phyloP scores from a whole-genome alignment of 176 grass and related monocot genomes.

The Bonia amplexicaulis region DNA sequence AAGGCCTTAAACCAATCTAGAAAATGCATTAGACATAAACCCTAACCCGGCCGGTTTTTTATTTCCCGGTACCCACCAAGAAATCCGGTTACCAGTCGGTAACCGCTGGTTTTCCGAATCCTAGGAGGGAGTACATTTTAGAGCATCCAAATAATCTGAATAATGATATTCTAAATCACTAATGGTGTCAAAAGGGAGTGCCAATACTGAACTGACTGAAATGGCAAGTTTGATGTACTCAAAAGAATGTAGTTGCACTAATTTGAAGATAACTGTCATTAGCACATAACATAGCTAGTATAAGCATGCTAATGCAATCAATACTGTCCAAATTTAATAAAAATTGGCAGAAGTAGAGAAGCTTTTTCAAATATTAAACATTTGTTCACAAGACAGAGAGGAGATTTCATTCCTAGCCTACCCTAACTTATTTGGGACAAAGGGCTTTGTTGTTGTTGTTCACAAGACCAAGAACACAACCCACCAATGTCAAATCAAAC shows the following conservation, averaged over 20 bases:
- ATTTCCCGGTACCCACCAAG: too few relatives aligned
- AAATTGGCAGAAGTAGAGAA: background rate
- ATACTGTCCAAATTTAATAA: background rate
- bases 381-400: background rate
- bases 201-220: background rate
- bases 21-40: too few relatives aligned
- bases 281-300: background rate
- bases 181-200: background rate
- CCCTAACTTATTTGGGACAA: too few relatives aligned
- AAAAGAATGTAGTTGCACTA: background rate
- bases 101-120: too few relatives aligned
- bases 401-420: too few relatives aligned
- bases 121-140: background rate
- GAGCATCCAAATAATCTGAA: background rate
- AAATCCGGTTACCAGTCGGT: too few relatives aligned
- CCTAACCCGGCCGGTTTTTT: too few relatives aligned
- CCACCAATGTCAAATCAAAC: slow-evolving; percentile 11
- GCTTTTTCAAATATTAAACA: background rate
- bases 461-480: background rate
- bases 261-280: background rate
- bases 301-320: background rate
- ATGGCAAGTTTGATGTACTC: background rate
- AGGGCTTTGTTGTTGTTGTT: background rate
- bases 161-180: background rate
- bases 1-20: too few relatives aligned